These are phyloP conservation scores for Sporothrix luriei DNA, from an alignment of 2,329 filamentous ascomycete species.

Conservation along the genomic window DNA sequence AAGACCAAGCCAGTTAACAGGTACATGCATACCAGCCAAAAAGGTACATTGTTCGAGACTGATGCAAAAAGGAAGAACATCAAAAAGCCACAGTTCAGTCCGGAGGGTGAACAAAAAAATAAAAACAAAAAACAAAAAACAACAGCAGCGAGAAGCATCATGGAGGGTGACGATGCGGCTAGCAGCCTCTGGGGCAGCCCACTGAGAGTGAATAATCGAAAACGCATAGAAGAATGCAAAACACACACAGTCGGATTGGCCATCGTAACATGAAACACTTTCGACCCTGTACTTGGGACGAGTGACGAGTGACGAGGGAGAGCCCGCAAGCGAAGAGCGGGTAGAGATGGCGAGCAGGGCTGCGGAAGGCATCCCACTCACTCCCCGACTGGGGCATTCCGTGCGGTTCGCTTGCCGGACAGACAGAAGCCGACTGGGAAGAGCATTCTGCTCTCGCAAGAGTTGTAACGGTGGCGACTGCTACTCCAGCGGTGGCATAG, in stretches of 20 bases:
- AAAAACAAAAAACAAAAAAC: not conserved
- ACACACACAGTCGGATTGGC: constrained; percentile 45
- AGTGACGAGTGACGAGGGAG: constrained; percentile 34
- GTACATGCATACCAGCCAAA: not conserved
- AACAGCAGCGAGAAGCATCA: constrained; percentile 11
- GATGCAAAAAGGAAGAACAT: constrained; percentile 3
- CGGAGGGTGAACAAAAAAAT: too few species aligned
- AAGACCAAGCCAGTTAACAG: not conserved
- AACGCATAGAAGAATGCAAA: constrained; percentile 48
- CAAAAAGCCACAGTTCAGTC: not conserved
- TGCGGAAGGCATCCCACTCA: not conserved
- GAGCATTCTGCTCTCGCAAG: not conserved
- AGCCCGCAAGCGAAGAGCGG: constrained; percentile 43
- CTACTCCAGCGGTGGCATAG: not conserved
- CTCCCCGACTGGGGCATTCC: constrained; percentile 3
- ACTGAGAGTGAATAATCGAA: constrained; percentile 44
- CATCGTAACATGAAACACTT: constrained; percentile 51
- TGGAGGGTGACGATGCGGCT: constrained; percentile 12
- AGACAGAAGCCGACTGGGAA: constrained; percentile 3
- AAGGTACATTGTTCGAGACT: not conserved
- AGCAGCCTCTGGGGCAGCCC: constrained; percentile 12
- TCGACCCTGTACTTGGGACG: constrained; percentile 49
- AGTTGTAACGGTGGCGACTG: not conserved
- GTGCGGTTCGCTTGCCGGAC: constrained; percentile 16
- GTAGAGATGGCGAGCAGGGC: not conserved